phyloP scores from a whole-genome alignment of 768 basidiomycete genomes.

The Lyophyllum shimeji region DNA sequence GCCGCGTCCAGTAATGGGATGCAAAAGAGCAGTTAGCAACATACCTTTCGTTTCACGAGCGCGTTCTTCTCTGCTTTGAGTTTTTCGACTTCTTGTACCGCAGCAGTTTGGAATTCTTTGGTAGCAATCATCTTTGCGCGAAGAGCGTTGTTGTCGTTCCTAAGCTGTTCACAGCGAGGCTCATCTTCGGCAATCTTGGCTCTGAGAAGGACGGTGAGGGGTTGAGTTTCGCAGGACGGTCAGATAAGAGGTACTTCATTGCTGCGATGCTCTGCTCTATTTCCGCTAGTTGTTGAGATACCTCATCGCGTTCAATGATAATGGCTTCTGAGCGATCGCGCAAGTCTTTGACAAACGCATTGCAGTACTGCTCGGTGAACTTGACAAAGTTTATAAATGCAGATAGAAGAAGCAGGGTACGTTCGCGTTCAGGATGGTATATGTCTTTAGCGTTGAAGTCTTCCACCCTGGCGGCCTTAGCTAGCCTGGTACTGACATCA shows the following conservation, averaged over 20 bases:
- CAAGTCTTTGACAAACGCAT: conserved; percentile 59
- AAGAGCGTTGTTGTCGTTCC: conserved; percentile 58
- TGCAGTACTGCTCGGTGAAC: conserved; percentile 75
- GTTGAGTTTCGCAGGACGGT: background rate
- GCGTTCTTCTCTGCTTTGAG: conserved; percentile 71
- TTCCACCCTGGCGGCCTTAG: conserved; percentile 68
- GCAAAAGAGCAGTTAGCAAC: conserved; percentile 7
- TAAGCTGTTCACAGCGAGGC: conserved; percentile 60
- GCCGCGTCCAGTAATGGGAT: background rate
- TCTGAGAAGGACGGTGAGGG: conserved; percentile 31
- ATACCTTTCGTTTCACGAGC: conserved; percentile 63
- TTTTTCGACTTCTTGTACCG: conserved; percentile 65
- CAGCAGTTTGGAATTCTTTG: conserved; percentile 59
- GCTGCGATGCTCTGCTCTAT: conserved; percentile 50
- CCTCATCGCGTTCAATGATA: conserved; percentile 60
- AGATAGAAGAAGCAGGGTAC: conserved; percentile 75
- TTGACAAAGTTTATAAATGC: conserved; percentile 94
- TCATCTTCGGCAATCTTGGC: conserved; percentile 67
- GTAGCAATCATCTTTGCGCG: conserved; percentile 67
- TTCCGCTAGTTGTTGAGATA: conserved; percentile 46
- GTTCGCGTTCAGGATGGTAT: conserved; percentile 66
- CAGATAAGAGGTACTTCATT: conserved; percentile 50
- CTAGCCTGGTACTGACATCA: conserved; percentile 58
- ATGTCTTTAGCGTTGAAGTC: conserved; percentile 80
- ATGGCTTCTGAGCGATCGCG: conserved; percentile 57